These are phyloP conservation scores for Myxozyma monticola DNA, from an alignment of 805 yeast genomes.

Conservation along the genomic window DNA sequence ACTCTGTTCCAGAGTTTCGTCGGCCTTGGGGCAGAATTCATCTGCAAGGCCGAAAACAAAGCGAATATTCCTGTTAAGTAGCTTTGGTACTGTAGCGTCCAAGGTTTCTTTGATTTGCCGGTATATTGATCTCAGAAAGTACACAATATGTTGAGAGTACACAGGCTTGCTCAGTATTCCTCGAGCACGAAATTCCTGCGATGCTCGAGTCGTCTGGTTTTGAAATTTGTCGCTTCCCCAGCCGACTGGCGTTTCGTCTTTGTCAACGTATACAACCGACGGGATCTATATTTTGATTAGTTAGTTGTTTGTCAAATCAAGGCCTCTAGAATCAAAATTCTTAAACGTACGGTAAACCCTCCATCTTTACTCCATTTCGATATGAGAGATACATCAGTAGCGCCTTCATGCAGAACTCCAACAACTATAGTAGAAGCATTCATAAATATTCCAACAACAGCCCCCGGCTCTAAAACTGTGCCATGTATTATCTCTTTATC, in stretches of 20 bases:
- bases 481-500: not conserved
- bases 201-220: too few species aligned
- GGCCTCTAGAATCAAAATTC: too few species aligned
- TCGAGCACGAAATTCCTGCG: too few species aligned
- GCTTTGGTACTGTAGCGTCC: not conserved
- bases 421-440: conserved; percentile 10
- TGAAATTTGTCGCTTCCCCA: conserved; percentile 18
- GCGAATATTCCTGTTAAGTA: not conserved
- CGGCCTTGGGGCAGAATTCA: not conserved
- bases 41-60: not conserved
- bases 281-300: conserved; percentile 20
- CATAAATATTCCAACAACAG: conserved; percentile 14
- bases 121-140: too few species aligned
- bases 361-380: conserved; percentile 8
- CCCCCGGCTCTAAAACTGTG: not conserved
- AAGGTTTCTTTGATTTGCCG: not conserved
- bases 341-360: conserved; percentile 15
- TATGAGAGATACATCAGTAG: conserved; percentile 5
- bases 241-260: not conserved
- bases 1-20: not conserved
- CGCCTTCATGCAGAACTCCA: conserved; percentile 8
- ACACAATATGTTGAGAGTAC: too few species aligned
- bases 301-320: too few species aligned
- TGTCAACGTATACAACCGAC: conserved; percentile 12
- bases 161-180: too few species aligned